Base-by-base conservation (phyloP, 352 stramenopile genomes). In the Pythium angustatum region DNA sequence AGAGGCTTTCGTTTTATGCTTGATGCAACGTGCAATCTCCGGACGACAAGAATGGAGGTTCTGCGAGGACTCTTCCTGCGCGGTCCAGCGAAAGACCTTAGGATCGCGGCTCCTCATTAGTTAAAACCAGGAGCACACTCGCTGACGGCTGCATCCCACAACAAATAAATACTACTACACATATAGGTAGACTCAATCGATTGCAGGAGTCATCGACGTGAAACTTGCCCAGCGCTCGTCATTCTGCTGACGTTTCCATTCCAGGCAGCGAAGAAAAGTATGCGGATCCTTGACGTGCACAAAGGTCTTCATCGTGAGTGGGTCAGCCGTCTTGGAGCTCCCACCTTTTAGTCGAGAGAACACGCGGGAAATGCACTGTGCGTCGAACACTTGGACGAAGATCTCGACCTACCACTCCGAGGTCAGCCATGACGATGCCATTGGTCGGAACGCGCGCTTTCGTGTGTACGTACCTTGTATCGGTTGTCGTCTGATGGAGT, bases 391-490 rank as follows among this genome's bases (percentile, higher is more conserved):
- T 24, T 60, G 6, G n/a, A 60, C 52, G 34, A 60, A 48, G 36
- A 60, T 24, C 26, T 60, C 52, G 24, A 60, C 52, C 52, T 60
- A 44, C n/a, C n/a, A n/a, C n/a, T n/a, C n/a, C n/a, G n/a, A n/a
- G n/a, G n/a, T n/a, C n/a, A n/a, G n/a, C n/a, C n/a, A n/a, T n/a
- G n/a, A n/a, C n/a, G n/a, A n/a, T n/a, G n/a, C n/a, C n/a, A n/a
- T n/a, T n/a, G n/a, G n/a, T n/a, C n/a, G n/a, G n/a, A n/a, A n/a
- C n/a, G n/a, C n/a, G n/a, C n/a, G n/a, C n/a, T n/a, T n/a, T n/a
- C n/a, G n/a, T n/a, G n/a, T n/a, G n/a, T n/a, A n/a, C n/a, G 50
- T 27, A 49, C 43, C 43, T 49, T 49, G 43, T 28, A 28, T 49
- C 43, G 19, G 43, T 28, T 14, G 12, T 21, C 43, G 14, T 28